Evolutionary conservation across 163 green algal species (phyloP).

Genomic region (Scenedesmus sp.): DNA sequence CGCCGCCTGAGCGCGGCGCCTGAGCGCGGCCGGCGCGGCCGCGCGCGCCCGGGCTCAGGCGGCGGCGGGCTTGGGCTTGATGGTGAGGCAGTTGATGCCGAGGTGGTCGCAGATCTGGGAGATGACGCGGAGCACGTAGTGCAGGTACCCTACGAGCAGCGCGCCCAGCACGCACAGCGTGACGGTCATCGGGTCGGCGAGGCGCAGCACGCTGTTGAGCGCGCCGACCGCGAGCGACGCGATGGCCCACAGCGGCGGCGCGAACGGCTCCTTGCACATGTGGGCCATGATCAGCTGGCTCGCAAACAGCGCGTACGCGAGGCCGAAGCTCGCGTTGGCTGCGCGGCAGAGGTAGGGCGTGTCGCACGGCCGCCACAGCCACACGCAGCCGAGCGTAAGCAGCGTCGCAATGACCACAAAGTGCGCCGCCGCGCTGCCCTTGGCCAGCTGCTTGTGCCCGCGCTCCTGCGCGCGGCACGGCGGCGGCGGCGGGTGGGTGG

Average conservation of each 20-base stretch:
- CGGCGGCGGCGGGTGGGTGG: too few species aligned
- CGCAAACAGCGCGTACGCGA: constrained; percentile 73
- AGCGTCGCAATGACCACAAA: constrained; percentile 24
- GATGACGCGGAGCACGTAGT: constrained; percentile 77
- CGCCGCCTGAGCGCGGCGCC: too few species aligned
- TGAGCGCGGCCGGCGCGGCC: too few species aligned
- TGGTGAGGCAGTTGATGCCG: constrained; percentile 83
- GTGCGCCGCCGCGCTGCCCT: constrained; percentile 20
- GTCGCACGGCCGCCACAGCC: constrained; percentile 7
- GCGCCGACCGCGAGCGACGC: constrained; percentile 45
- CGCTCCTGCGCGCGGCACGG: constrained; percentile 56
- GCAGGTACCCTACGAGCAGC: constrained; percentile 69
- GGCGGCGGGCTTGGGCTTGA: constrained; percentile 49
- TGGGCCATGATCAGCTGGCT: constrained; percentile 87
- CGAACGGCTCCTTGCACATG: constrained; percentile 89
- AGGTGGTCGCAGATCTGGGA: constrained; percentile 80
- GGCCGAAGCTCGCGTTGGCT: constrained; percentile 60
- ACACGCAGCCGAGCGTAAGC: constrained; percentile 21
- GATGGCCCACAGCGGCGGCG: constrained; percentile 53
- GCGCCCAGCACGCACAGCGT: constrained; percentile 51
- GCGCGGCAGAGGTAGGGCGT: constrained; percentile 38
- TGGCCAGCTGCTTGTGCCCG: constrained; percentile 69
- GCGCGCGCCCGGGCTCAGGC: too few species aligned
- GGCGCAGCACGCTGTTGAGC: constrained; percentile 42
- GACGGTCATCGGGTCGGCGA: constrained; percentile 47